Evolutionary conservation across 257 asterid genomes (phyloP).

Genomic region (Datura wrightii): DNA sequence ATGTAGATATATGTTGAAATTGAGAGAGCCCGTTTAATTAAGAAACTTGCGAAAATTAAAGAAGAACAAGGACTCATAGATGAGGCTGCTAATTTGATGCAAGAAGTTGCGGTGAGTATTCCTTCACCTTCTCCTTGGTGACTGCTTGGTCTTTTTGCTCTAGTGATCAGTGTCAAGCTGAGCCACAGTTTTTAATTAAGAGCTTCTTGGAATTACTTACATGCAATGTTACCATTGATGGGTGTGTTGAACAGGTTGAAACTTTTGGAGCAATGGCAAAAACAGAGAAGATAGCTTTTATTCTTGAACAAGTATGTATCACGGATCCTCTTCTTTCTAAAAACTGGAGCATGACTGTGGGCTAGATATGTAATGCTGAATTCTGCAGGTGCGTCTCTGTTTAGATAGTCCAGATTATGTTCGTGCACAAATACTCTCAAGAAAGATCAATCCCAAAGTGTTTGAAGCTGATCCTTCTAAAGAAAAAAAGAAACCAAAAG

Average conservation of each 20-base stretch:
- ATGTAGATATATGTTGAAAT: constrained; percentile 95
- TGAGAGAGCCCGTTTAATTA: constrained; percentile 92
- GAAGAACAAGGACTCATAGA: constrained; percentile 90
- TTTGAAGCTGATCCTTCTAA: constrained; percentile 88
- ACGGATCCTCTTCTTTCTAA: constrained; percentile 26
- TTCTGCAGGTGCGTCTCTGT: constrained; percentile 85
- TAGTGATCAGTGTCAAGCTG: constrained; percentile 5
- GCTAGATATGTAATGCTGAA: neutral
- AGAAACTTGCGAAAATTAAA: constrained; percentile 88
- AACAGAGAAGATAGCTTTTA: constrained; percentile 96
- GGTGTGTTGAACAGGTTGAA: constrained; percentile 65
- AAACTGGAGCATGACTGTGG: neutral
- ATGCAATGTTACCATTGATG: neutral
- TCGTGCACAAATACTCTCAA: constrained; percentile 95
- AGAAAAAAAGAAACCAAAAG: constrained; percentile 88
- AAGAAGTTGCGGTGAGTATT: constrained; percentile 86
- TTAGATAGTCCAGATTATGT: constrained; percentile 92
- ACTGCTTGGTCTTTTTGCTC: neutral
- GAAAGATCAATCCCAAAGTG: constrained; percentile 94
- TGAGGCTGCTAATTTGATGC: constrained; percentile 99
- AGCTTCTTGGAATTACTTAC: neutral
- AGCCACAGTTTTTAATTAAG: neutral
- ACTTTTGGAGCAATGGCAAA: constrained; percentile 99
- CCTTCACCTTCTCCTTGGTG: constrained; percentile 21
- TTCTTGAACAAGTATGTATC: constrained; percentile 85